Evolutionary conservation across 306 rosid genomes (phyloP).

Genomic region (Citrullus colocynthis): DNA sequence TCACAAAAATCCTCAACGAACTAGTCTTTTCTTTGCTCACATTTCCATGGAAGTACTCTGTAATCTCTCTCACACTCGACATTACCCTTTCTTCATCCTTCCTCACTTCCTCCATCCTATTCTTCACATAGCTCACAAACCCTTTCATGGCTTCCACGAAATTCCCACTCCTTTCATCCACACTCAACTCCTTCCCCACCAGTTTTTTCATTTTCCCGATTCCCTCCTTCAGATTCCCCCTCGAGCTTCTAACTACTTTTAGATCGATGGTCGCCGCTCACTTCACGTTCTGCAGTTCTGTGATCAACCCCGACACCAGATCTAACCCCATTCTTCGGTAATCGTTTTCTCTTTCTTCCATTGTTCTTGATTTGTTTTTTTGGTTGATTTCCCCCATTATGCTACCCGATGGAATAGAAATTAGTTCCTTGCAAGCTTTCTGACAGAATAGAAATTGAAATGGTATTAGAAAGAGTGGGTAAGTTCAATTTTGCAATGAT

Average conservation of each 20-base stretch:
- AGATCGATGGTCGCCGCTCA: slow-evolving; percentile 74
- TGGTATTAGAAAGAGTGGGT: neutral
- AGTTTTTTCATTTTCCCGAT: slow-evolving; percentile 26
- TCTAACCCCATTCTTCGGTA: slow-evolving; percentile 85
- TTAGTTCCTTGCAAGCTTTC: slow-evolving; percentile 94
- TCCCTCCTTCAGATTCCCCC: slow-evolving; percentile 53
- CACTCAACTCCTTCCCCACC: slow-evolving; percentile 24
- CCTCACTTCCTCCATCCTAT: slow-evolving; percentile 34
- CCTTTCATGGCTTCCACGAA: slow-evolving; percentile 35
- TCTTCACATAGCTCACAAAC: slow-evolving; percentile 42
- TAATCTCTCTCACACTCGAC: slow-evolving; percentile 57
- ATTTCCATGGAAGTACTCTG: slow-evolving; percentile 84
- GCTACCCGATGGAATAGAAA: slow-evolving; percentile 79
- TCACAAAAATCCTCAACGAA: slow-evolving; percentile 73
- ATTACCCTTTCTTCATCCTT: slow-evolving; percentile 62
- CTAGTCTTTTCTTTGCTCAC: slow-evolving; percentile 74
- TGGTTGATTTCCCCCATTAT: slow-evolving; percentile 84
- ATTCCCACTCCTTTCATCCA: slow-evolving; percentile 25
- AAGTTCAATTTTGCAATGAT: neutral
- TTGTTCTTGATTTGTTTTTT: slow-evolving; percentile 35
- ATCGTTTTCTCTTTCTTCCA: slow-evolving; percentile 70
- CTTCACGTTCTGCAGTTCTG: slow-evolving; percentile 78
- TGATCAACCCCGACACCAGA: slow-evolving; percentile 69
- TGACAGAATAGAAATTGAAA: slow-evolving; percentile 10
- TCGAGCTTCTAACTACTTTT: slow-evolving; percentile 66